These are phyloP conservation scores for Colletotrichum sp. DNA, from an alignment of 2,329 filamentous ascomycete species.

Conservation along the genomic window DNA sequence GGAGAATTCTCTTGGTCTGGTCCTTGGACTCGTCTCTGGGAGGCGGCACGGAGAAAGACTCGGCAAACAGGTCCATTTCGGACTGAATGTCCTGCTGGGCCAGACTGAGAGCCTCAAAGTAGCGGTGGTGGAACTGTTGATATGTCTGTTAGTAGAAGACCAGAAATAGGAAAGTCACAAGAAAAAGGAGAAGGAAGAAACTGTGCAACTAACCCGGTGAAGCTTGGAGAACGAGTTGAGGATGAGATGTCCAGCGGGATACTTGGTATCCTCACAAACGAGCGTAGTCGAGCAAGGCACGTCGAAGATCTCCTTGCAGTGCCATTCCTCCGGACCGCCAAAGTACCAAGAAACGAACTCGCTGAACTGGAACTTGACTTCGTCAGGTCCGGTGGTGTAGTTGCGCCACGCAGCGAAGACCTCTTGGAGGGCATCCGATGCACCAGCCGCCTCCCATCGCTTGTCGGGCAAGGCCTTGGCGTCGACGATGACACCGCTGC, in stretches of 20 bases:
- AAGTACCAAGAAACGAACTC: background rate
- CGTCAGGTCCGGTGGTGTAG: background rate
- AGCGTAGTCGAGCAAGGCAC: background rate
- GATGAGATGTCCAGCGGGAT: background rate
- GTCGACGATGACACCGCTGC: background rate
- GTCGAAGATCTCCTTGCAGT: background rate
- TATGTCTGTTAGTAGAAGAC: background rate
- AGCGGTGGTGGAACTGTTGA: background rate
- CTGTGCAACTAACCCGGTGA: background rate
- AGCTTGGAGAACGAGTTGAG: conserved; percentile 11
- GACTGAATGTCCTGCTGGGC: background rate
- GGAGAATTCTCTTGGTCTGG: background rate
- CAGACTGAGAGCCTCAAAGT: background rate
- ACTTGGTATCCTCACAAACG: background rate
- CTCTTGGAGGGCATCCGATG: background rate
- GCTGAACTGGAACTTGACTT: conserved; percentile 9
- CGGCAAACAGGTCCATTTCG: background rate
- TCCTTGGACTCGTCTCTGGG: background rate
- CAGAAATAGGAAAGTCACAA: background rate
- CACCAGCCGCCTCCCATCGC: background rate
- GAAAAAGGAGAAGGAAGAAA: background rate
- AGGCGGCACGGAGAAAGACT: background rate
- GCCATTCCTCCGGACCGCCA: background rate
- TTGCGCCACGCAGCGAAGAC: background rate
- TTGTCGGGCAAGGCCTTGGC: background rate